Evolutionary conservation across 805 yeast genomes (phyloP), one percentile per base, ranked within the genome.

Genomic region (Pichia sporocuriosa): DNA sequence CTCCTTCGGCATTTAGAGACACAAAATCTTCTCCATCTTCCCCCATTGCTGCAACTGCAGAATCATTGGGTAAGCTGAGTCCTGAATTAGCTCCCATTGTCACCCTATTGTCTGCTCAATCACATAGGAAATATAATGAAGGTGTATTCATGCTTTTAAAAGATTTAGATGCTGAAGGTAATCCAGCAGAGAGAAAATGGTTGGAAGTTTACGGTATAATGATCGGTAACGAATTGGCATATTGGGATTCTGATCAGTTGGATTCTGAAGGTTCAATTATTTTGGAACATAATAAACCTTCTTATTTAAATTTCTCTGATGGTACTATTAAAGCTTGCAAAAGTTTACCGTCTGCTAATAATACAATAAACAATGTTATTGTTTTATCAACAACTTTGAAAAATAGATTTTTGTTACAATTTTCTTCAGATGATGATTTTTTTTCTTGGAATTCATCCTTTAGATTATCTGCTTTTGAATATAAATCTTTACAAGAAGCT

Each of bases 351-450:
- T 69, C 78, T 6, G 65, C 75, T 7, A 75, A 79, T 17, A 83
- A 85, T 7, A 77, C 79, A 52, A 69, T 85, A 50, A 74, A 76
- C 29, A 85, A 88, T 57, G 84, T 89, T 31, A 75, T 93, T 19
- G 80, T 86, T n/a, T 83, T 90, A 3, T 84, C 95, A 33, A 93
- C 98, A 2, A 93, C 97, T 2, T 69, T 88, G 65, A 88, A 86
- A 56, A 93, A 93, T 62, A 70, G 97, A 50, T 88, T 73, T 60
- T 70, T 93, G 46, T 65, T 93, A 44, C 97, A 89, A 62, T 84
- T 81, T 53, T 69, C 83, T 31, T 70, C 85, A 15, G 67, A 67
- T 36, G 80, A 75, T 38, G 77, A 79, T 42, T 79, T 82, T 56
- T 68, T 72, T 40, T 70, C 71, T 44, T 93, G 97, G 97, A 77